phyloP scores from a whole-genome alignment of 371 early-diverging fungal species.

The Nematocida sp. region DNA sequence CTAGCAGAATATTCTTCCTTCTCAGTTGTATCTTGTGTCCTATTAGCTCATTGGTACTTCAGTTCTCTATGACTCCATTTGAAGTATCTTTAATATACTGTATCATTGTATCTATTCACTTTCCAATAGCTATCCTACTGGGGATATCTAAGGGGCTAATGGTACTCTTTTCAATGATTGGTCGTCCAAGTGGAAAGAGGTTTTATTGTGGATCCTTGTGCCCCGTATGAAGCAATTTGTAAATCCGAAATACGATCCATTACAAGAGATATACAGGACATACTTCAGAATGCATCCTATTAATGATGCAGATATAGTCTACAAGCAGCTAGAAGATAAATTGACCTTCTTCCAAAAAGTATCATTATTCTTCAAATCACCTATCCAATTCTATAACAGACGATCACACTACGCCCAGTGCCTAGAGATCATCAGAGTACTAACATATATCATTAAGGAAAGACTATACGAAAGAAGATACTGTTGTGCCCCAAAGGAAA shows the following conservation, averaged over 20 bases:
- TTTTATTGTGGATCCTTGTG: background rate
- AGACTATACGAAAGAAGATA: background rate
- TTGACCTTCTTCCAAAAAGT: background rate
- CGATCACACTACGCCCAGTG: background rate
- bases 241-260: background rate
- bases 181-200: background rate
- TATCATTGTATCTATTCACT: slow-evolving; percentile 12
- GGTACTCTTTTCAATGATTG: background rate
- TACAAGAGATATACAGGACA: background rate
- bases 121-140: slow-evolving; percentile 25
- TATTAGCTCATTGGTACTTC: background rate
- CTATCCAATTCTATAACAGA: background rate
- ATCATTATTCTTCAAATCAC: background rate
- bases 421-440: slow-evolving; percentile 13
- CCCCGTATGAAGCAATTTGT: slow-evolving; percentile 9
- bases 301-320: background rate
- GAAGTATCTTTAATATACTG: slow-evolving; percentile 25
- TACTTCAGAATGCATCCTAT: background rate
- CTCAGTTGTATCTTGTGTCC: too few relatives aligned
- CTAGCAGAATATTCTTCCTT: background rate
- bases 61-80: background rate
- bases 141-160: background rate
- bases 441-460: background rate
- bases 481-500: background rate
- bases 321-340: background rate